Base-by-base conservation (phyloP, 768 basidiomycete species). In the Hypholoma fasciculare region DNA sequence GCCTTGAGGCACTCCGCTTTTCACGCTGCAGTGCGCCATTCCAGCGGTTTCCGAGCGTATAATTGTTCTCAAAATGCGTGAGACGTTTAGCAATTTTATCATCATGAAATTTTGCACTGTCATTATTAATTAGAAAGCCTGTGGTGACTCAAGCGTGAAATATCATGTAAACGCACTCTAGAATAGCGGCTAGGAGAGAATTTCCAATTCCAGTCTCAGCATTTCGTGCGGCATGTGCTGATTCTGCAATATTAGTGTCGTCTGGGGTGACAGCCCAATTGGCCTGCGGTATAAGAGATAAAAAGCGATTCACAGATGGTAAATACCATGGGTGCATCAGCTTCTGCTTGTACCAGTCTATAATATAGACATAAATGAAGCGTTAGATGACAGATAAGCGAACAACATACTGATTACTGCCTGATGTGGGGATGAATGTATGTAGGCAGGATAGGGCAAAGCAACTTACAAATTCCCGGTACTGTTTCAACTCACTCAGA, bases 331-430 rank as follows among this genome's bases (percentile, higher is more conserved):
- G 60, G 39, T 67, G 58, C 7, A 49, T 52, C 1, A 61, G 11
- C 37, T 68, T 65, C 17, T 65, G 61, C 1, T 56, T 36, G 30
- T 65, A 59, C 66, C 64, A 65, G 26, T 67, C 66, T 63, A 9
- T n/a, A n/a, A n/a, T n/a, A n/a, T n/a, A n/a, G n/a, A n/a, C n/a
- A n/a, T n/a, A n/a, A 8, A 40, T 1, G 23, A 8, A 8, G 12
- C 14, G 4, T 26, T 40, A 23, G 17, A 14, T 16, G 6, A 4
- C 11, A 6, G 4, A 20, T 7, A n/a, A n/a, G 1, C 11, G 40
- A 14, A 14, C 23, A 39, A 42, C 36, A 17, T 38, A 50, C 57
- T 44, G 43, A 40, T 23, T 8, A 53, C 36, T 12, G n/a, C 30
- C 34, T 54, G 52, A 12, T 63, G 36, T 23, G 19, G 20, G 7